Percentiles rank a stretch among this genome's conserved stretches.
Evolutionary conservation across 768 basidiomycete species (phyloP).

Genomic region (Nidula microcarpa): DNA sequence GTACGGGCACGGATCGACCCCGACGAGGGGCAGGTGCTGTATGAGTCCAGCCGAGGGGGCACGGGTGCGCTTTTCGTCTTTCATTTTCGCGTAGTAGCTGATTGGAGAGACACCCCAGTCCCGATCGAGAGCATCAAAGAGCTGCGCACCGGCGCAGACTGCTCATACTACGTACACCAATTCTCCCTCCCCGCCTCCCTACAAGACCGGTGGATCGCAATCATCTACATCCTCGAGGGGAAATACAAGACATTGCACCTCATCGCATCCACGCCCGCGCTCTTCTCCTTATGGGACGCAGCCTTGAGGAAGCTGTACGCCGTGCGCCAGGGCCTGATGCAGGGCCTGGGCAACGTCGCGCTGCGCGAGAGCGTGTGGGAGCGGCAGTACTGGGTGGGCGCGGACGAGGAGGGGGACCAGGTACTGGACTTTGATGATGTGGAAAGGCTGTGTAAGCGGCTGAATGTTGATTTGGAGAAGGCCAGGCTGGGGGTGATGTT

Average conservation of each 20-base stretch:
- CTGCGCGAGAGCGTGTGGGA: constrained; percentile 78
- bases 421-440: constrained; percentile 72
- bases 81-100: neutral
- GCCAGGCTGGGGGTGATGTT: constrained; percentile 62
- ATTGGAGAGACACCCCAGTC: constrained; percentile 51
- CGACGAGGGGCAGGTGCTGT: constrained; percentile 72
- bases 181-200: neutral
- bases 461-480: constrained; percentile 64
- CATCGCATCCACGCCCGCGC: constrained; percentile 60
- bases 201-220: constrained; percentile 78
- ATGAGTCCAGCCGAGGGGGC: constrained; percentile 60
- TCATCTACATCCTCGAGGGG: constrained; percentile 78
- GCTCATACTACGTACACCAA: constrained; percentile 71
- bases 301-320: constrained; percentile 66
- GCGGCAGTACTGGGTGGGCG: constrained; percentile 79
- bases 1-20: constrained; percentile 70
- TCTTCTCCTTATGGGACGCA: constrained; percentile 53
- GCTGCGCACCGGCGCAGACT: constrained; percentile 69
- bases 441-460: constrained; percentile 63
- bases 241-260: constrained; percentile 86
- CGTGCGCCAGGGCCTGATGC: constrained; percentile 74
- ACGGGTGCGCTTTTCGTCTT: constrained; percentile 44
- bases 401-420: constrained; percentile 59
- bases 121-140: constrained; percentile 86
- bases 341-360: constrained; percentile 64